Evolutionary conservation across 1,139 yeast genomes (phyloP), one percentile per base, ranked within the genome.

Genomic region (Yamadazyma buinensis): DNA sequence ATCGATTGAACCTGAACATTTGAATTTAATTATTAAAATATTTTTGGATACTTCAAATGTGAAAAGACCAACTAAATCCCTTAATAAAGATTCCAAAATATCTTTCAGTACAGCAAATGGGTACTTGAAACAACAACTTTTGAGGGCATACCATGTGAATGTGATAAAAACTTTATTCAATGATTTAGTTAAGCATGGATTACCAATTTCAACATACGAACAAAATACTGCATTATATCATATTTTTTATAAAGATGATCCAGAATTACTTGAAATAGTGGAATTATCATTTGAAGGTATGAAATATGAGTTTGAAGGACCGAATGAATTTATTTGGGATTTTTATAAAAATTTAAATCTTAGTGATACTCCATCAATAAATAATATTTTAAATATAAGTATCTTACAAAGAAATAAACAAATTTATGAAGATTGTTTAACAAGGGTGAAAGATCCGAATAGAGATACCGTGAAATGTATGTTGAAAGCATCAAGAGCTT

Each of bases 1-100:
- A 11, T 14, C 34, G 2, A 39, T 46, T 5, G 41, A 49, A 4
- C 56, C 63, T 4, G 42, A 48, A 8, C 71, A 72, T 42, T 52
- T 73, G 23, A 68, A 71, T 38, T 57, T 54, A 8, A 55, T 75
- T 23, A 38, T 74, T 15, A 37, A 46, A 3, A 46, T 45, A 23
- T 57, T 68, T 34, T 43, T 62, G 7, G 29, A 32, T 17, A 26
- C 32, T 14, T 34, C 38, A 13, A 29, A 31, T 8, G 36, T 35
- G 18, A 36, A 37, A 21, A 11, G 48, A 15, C 50, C 50, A 2
- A 15, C 30, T 6, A 15, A 30, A 21, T 26, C 26, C 21, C 39
- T 42, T 27, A 36, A 30, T 20, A 10, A 26, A n/a, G 12, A n/a
- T 3, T 19, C 35, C 2, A 26, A 12, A 10, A 27, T 34, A 9